These are phyloP conservation scores for Scutellaria baicalensis DNA, from an alignment of 257 asterid species.

Conservation along the genomic window DNA sequence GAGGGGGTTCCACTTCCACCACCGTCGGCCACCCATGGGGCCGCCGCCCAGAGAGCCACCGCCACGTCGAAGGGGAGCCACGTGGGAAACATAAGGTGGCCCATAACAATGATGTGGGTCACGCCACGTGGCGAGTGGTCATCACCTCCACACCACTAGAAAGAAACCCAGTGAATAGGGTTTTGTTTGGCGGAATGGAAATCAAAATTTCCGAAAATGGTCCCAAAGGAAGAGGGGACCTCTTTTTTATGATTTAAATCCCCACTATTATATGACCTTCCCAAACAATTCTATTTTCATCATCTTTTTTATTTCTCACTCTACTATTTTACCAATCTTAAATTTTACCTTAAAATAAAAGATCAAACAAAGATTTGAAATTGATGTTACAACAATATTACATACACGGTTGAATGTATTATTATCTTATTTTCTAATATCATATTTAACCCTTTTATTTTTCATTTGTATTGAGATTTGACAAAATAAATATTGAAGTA, in stretches of 20 bases:
- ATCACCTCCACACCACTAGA: not conserved
- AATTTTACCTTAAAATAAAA: too few relatives aligned
- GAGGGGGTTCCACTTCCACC: slow-evolving; percentile 21
- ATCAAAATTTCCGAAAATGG: slow-evolving; percentile 6
- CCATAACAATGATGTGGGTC: slow-evolving; percentile 27
- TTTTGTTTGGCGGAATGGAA: not conserved
- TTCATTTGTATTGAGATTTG: too few relatives aligned
- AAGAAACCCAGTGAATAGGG: slow-evolving; percentile 12
- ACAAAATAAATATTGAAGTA: too few relatives aligned
- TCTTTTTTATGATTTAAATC: not conserved
- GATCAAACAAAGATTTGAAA: too few relatives aligned
- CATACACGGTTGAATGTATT: too few relatives aligned
- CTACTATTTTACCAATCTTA: too few relatives aligned
- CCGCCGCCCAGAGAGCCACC: slow-evolving; percentile 30
- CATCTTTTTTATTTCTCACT: too few relatives aligned
- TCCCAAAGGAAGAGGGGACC: not conserved
- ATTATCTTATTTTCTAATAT: too few relatives aligned
- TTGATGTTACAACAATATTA: too few relatives aligned
- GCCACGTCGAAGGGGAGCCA: slow-evolving; percentile 27
- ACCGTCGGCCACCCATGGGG: slow-evolving; percentile 10
- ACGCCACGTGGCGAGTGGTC: slow-evolving; percentile 24
- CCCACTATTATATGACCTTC: not conserved
- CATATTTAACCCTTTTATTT: too few relatives aligned
- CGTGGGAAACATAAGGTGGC: slow-evolving; percentile 29
- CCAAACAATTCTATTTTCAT: too few relatives aligned